phyloP scores from a whole-genome alignment of 2,329 filamentous ascomycete genomes.

The Ophiostoma sp. region DNA sequence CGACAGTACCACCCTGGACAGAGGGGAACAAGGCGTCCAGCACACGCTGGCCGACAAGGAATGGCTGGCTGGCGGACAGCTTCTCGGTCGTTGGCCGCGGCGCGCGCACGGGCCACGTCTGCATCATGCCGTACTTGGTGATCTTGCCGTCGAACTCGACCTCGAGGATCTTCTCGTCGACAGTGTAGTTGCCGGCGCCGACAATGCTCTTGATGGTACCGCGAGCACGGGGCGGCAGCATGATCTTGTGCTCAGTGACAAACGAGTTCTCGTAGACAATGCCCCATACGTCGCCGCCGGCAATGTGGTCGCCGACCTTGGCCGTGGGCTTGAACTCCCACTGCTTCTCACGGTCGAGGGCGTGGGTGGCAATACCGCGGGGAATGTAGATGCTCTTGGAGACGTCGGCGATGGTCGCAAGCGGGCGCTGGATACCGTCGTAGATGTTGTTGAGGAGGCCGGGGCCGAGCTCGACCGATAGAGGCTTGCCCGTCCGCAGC shows the following conservation, averaged over 20 bases:
- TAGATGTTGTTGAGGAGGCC: conserved; percentile 99
- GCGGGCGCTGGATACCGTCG: conserved; percentile 95
- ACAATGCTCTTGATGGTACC: conserved; percentile 91
- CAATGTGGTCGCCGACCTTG: conserved; percentile 96
- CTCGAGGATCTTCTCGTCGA: conserved; percentile 89
- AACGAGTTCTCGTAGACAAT: conserved; percentile 94
- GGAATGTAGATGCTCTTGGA: conserved; percentile 95
- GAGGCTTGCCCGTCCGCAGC: conserved; percentile 80
- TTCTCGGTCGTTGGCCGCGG: conserved; percentile 90
- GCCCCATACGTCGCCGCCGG: conserved; percentile 93
- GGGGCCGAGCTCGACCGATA: conserved; percentile 94
- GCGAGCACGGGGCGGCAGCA: conserved; percentile 81
- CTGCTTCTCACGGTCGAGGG: conserved; percentile 84
- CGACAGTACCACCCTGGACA: conserved; percentile 95
- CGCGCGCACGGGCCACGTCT: conserved; percentile 95
- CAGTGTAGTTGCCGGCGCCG: conserved; percentile 84
- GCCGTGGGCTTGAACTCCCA: conserved; percentile 90
- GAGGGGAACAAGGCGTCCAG: conserved; percentile 92
- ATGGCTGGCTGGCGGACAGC: conserved; percentile 79
- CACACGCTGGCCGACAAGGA: conserved; percentile 94
- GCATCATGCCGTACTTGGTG: conserved; percentile 95
- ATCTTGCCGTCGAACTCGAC: conserved; percentile 96
- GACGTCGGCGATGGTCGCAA: conserved; percentile 72
- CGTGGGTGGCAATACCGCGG: conserved; percentile 80
- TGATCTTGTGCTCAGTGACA: conserved; percentile 85